Evolutionary conservation across 169 alveolate species (phyloP).

Genomic region (Theileria annulata): DNA sequence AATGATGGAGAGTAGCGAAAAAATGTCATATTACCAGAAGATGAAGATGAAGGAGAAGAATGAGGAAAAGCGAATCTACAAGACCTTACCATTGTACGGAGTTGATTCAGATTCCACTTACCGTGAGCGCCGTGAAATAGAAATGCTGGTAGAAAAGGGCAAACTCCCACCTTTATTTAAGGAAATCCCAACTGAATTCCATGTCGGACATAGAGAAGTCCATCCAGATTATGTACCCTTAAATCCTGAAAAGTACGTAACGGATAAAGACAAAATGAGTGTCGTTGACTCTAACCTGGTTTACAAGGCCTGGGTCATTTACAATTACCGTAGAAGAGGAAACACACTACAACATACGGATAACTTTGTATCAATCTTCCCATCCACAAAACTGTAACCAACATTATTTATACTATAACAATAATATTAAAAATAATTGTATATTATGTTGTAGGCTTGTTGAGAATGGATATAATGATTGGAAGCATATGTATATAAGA

Average conservation of each 20-base stretch:
- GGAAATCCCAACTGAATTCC: conserved; percentile 52
- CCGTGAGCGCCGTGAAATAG: conserved; percentile 16
- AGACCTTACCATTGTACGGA: conserved; percentile 31
- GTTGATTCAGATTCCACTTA: conserved; percentile 29
- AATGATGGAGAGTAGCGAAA: conserved; percentile 30
- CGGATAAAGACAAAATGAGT: conserved; percentile 5
- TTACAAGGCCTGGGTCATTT: conserved; percentile 52
- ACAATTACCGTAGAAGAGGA: conserved; percentile 52
- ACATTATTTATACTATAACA: background rate
- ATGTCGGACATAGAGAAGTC: conserved; percentile 37
- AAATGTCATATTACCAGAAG: conserved; percentile 7
- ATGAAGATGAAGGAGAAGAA: conserved; percentile 12
- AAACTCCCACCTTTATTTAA: conserved; percentile 26
- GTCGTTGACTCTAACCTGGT: conserved; percentile 15
- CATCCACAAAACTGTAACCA: conserved; percentile 33
- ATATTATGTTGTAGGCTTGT: conserved; percentile 22
- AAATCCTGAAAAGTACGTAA: background rate
- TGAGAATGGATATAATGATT: conserved; percentile 30
- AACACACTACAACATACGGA: conserved; percentile 17
- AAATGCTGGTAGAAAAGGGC: conserved; percentile 47
- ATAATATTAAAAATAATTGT: no score
- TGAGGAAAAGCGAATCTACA: background rate
- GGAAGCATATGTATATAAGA: conserved; percentile 49
- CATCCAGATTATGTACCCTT: conserved; percentile 35
- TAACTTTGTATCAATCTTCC: conserved; percentile 49